Evolutionary conservation across 768 basidiomycete genomes (phyloP).

Genomic region (Amanita fuliginea): DNA sequence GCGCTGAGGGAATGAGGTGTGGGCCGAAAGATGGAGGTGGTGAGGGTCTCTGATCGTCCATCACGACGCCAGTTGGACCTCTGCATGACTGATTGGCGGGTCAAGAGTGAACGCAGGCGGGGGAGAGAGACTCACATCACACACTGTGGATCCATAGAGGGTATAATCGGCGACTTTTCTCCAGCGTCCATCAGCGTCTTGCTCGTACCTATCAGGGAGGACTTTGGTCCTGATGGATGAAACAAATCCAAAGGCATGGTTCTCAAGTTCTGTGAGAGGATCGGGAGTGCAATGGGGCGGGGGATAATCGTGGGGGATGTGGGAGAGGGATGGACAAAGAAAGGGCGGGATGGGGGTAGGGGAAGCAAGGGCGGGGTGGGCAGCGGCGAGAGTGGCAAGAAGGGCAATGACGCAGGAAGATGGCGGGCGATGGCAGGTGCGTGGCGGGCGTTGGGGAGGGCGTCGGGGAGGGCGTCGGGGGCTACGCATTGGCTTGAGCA

Average conservation of each 20-base stretch:
- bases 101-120: background rate
- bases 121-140: slow-evolving; percentile 28
- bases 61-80: slow-evolving; percentile 15
- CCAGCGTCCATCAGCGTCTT: slow-evolving; percentile 48
- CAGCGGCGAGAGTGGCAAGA: slow-evolving; percentile 43
- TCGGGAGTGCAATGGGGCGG: slow-evolving; percentile 4
- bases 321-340: slow-evolving; percentile 17
- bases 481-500: slow-evolving; percentile 9
- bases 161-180: slow-evolving; percentile 43
- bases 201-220: slow-evolving; percentile 45
- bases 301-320: slow-evolving; percentile 4
- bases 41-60: slow-evolving; percentile 22
- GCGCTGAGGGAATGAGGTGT: slow-evolving; percentile 10
- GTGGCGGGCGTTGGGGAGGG: slow-evolving; percentile 15
- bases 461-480: slow-evolving; percentile 7
- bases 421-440: slow-evolving; percentile 13
- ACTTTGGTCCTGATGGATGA: slow-evolving; percentile 3
- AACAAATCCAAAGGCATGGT: background rate
- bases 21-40: slow-evolving; percentile 10
- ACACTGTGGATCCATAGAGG: slow-evolving; percentile 61
- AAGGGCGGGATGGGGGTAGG: slow-evolving; percentile 43
- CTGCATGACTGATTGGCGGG: slow-evolving; percentile 13
- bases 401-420: slow-evolving; percentile 47
- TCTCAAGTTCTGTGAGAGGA: background rate
- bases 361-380: slow-evolving; percentile 29